Evolutionary conservation across 1,284 basidiomycete genomes (phyloP), one percentile per base, ranked within the genome.

Genomic region (Puccinia horiana): DNA sequence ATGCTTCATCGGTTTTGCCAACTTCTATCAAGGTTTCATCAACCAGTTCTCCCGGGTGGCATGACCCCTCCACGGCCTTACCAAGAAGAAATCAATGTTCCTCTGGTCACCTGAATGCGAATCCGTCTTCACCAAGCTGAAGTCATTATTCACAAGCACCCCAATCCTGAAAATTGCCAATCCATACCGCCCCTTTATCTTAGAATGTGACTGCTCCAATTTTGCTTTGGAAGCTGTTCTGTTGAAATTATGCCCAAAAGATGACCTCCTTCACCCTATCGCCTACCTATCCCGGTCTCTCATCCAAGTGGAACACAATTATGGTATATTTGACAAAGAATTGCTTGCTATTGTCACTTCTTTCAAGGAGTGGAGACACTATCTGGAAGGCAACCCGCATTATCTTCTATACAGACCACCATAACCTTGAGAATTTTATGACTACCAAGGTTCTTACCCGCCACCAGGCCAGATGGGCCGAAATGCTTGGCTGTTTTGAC

Each of bases 311-410:
- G 72, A 74, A 49, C 0, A 12, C 20, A 74, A 74, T 32, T 74
- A 74, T 26, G 20, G 20, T 8, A 18, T 40, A 6, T 40, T 40
- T 32, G 11, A 74, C 40, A 74, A 74, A 63, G 72, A 74, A 20
- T 26, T 74, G 5, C 72, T 74, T 52, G 72, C 88, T 0, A 88
- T 90, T 20, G 86, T 90, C 1, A 35, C 84, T 26, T 84, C 87
- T 0, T 83, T 90, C 0, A 82, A 63, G 44, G 32, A 44, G 23
- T 74, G 72, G 72, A 18, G 72, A 6, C 72, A 74, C 9, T 74
- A 63, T n/a, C 72, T 74, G 26, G 72, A 74, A 5, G 70, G 65
- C 18, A 63, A 18, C 49, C 49, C 49, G 3, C 5, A 52, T 18
- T 18, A 18, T 3, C 49, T 52, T 76, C 16, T 61, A 58, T 37